Evolutionary conservation across 257 asterid genomes (phyloP), one percentile per base, ranked within the genome.

Genomic region (Datura wrightii): DNA sequence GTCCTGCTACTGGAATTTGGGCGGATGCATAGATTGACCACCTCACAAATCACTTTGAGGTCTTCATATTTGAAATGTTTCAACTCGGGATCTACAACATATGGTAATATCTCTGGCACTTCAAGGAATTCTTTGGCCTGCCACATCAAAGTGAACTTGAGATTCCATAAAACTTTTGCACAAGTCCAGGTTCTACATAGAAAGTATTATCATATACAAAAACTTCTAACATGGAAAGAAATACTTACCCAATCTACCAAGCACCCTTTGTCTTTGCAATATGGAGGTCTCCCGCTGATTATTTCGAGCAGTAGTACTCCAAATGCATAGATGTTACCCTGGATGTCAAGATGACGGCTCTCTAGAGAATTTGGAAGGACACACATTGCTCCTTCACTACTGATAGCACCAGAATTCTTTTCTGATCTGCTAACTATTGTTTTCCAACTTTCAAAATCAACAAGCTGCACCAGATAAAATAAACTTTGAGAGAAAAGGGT

Each of bases 371-470:
- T 93, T 4, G 99, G 96, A 82, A 93, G 95, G 78, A 93, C 91
- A 83, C 97, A 94, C 69, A 91, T 91, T 7, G 92, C 92, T 2
- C 97, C 98, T 88, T 91, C 97, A 3, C 87, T 90, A 91, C 94
- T 90, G 82, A 93, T 93, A 46, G 85, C 82, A 53, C 95, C 94
- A 2, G 97, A 92, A 86, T 95, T 94, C 93, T 92, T 94, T 84
- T 91, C 98, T 41, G 98, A 94, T 90, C 99, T 91, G 0, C 97
- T 87, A 76, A 94, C 88, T 85, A 95, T 89, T 1, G 94, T 87
- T 86, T 93, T 95, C 98, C 98, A 97, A 92, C 98, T 91, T 81
- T 97, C 99, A 74, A 97, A 97, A 92, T 95, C 97, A 80, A 97
- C 98, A 84, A 97, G 90, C 99, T 97, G 95, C 87, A 88, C 11